Evolutionary conservation across 495 filamentous ascomycete species (phyloP).

Genomic region (Xylaria grammica): DNA sequence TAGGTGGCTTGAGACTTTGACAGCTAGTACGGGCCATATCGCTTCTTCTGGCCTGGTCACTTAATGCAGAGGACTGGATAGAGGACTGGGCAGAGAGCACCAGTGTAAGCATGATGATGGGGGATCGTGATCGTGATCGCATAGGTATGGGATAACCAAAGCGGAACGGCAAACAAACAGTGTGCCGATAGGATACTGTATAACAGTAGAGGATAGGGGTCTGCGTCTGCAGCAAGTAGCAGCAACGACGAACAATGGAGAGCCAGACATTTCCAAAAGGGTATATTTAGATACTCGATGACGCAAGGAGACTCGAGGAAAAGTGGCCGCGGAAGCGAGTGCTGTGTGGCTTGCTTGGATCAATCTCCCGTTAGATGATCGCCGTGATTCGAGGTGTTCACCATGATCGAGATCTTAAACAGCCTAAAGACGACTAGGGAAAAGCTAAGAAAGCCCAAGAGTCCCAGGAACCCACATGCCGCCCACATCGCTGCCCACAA

Average conservation of each 20-base stretch:
- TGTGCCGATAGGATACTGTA: too few species aligned
- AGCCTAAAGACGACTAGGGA: conserved; percentile 20
- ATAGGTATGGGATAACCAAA: background rate
- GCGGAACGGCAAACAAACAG: background rate
- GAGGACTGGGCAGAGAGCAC: too few species aligned
- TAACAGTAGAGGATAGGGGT: too few species aligned
- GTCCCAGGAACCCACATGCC: too few species aligned
- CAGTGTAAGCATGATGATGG: background rate
- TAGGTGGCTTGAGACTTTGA: conserved; percentile 2
- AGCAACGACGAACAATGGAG: background rate
- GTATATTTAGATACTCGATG: background rate
- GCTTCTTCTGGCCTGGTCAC: background rate
- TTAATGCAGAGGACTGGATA: background rate
- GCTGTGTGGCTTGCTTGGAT: conserved; percentile 17
- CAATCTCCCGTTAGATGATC: conserved; percentile 28
- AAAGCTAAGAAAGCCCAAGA: background rate
- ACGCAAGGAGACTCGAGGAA: background rate
- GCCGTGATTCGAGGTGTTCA: conserved; percentile 18
- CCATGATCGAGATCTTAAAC: conserved; percentile 30
- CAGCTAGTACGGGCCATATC: background rate
- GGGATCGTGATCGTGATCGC: conserved; percentile 10
- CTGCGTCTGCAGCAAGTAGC: background rate
- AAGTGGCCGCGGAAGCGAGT: conserved; percentile 6
- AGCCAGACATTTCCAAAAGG: background rate
- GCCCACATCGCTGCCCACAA: background rate